Evolutionary conservation across 257 asterid species (phyloP).

Genomic region (Solanum chmielewskii): DNA sequence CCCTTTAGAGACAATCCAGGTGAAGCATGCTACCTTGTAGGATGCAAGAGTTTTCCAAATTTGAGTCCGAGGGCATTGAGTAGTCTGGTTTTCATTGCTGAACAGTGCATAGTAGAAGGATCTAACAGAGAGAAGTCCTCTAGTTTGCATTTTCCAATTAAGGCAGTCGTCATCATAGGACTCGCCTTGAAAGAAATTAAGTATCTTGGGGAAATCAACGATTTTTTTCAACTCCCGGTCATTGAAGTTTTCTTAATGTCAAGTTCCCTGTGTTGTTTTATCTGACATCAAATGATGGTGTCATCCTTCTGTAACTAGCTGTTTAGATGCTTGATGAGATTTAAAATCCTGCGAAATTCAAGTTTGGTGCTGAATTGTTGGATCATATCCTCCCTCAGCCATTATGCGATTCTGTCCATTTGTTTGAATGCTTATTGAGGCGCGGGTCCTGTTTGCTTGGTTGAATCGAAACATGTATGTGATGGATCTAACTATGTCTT

Average conservation of each 20-base stretch:
- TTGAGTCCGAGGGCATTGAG: neutral
- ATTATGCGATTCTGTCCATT: neutral
- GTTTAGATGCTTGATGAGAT: neutral
- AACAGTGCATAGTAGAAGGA: neutral
- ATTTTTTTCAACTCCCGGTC: neutral
- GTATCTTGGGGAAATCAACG: neutral
- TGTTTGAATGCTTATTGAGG: neutral
- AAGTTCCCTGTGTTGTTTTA: neutral
- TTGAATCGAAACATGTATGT: neutral
- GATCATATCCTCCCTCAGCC: neutral
- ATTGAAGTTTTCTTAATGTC: neutral
- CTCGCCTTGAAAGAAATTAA: neutral
- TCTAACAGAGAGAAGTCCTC: neutral
- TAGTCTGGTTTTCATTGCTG: neutral
- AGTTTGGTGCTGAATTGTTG: neutral
- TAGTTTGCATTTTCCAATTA: neutral
- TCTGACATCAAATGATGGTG: neutral
- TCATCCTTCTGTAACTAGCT: neutral
- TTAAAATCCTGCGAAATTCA: neutral
- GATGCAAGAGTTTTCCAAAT: neutral
- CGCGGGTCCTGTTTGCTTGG: neutral
- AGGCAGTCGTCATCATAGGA: neutral
- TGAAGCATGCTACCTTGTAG: neutral
- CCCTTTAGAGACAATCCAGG: neutral
- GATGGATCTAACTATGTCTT: neutral